Evolutionary conservation across 495 filamentous ascomycete genomes (phyloP).

Genomic region (Tetracladium setigerum): DNA sequence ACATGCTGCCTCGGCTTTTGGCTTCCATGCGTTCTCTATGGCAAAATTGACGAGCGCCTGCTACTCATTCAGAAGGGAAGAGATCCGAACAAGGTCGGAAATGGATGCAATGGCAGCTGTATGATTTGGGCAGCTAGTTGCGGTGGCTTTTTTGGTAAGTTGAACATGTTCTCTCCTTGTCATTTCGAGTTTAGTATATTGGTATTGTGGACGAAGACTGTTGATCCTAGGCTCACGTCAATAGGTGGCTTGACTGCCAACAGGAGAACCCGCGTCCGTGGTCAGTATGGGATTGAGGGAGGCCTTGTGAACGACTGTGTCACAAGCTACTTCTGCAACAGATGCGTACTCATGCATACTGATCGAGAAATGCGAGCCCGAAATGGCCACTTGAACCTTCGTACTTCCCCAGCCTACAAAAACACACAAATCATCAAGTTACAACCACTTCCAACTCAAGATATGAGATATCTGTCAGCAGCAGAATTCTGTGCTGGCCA

Average conservation of each 20-base stretch:
- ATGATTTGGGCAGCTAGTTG: neutral
- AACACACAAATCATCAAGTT: too few relatives aligned
- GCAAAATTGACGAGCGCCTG: slow-evolving; percentile 22
- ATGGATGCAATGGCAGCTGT: slow-evolving; percentile 10
- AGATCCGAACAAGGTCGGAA: slow-evolving; percentile 3
- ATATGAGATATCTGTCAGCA: too few relatives aligned
- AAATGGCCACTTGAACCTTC: slow-evolving; percentile 8
- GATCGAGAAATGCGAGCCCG: slow-evolving; percentile 23
- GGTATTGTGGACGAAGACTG: too few relatives aligned
- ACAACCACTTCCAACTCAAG: too few relatives aligned
- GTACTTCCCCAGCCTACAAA: neutral
- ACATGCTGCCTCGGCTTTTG: slow-evolving; percentile 19
- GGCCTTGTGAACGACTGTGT: slow-evolving; percentile 9
- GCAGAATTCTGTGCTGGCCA: too few relatives aligned
- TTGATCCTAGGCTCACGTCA: too few relatives aligned
- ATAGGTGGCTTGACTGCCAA: slow-evolving; percentile 3
- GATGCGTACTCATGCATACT: slow-evolving; percentile 17
- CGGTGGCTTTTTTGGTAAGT: neutral
- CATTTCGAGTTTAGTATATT: neutral
- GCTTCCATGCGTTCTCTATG: slow-evolving; percentile 16
- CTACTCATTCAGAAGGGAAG: slow-evolving; percentile 3
- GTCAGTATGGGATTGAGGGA: slow-evolving; percentile 21
- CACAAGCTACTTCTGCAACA: slow-evolving; percentile 8
- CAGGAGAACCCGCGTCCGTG: slow-evolving; percentile 12
- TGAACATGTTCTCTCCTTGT: neutral